A percentile compares a stretch with the other conserved stretches of the same genome.
Evolutionary conservation across 75 land plant genomes (phyloP).

Genomic region (Pinus albicaulis): DNA sequence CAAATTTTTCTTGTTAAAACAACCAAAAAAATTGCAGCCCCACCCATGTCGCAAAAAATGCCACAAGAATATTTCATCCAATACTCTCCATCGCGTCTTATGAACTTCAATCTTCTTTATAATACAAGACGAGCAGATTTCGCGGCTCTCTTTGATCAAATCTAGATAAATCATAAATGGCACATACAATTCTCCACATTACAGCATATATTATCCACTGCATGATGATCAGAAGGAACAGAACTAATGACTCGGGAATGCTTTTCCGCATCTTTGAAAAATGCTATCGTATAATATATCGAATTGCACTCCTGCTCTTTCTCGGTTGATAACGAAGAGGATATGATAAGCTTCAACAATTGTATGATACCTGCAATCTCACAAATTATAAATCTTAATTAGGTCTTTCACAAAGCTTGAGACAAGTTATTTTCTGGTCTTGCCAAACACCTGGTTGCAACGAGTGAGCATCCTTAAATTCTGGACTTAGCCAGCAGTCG

Average conservation of each 20-base stretch:
- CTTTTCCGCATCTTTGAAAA: constrained; percentile 83
- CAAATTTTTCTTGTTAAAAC: too few relatives aligned
- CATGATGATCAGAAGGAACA: not conserved
- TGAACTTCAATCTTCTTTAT: not conserved
- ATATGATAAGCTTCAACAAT: constrained; percentile 88
- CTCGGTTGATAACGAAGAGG: constrained; percentile 78
- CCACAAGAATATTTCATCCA: too few relatives aligned
- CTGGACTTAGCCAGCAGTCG: constrained; percentile 29
- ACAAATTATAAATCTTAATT: constrained; percentile 6
- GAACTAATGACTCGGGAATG: constrained; percentile 42
- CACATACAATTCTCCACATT: constrained; percentile 1
- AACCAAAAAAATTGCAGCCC: too few relatives aligned
- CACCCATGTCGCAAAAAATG: too few relatives aligned
- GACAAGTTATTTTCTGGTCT: constrained; percentile 19
- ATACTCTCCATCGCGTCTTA: too few relatives aligned
- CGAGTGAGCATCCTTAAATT: constrained; percentile 61
- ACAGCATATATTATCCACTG: not conserved
- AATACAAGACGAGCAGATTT: not conserved
- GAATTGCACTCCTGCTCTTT: constrained; percentile 90
- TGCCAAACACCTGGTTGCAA: constrained; percentile 92
- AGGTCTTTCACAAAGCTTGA: not conserved
- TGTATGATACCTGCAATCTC: constrained; percentile 79
- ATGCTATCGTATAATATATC: constrained; percentile 87
- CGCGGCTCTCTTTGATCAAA: not conserved
- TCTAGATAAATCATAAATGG: not conserved